A percentile compares a stretch with the other conserved stretches of the same genome.
These are phyloP conservation scores for Trichoderma gracile DNA, from an alignment of 2,329 filamentous ascomycete species.

Conservation along the genomic window DNA sequence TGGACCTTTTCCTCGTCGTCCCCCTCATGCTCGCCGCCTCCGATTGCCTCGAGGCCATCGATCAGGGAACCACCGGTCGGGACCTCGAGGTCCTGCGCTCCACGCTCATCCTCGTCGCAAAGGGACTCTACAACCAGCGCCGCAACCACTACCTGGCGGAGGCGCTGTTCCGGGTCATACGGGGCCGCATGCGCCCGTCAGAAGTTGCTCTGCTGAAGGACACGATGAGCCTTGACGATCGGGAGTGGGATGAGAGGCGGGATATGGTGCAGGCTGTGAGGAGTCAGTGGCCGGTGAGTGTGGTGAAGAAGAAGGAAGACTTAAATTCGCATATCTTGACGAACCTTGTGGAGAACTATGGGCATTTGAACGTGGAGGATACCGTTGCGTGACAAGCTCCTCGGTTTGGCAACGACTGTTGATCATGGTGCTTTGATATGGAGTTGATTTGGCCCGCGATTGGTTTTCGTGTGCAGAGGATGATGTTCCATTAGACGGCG, in stretches of 20 bases:
- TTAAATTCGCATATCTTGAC: slow-evolving; percentile 29
- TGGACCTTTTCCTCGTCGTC: slow-evolving; percentile 32
- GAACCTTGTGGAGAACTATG: slow-evolving; percentile 8
- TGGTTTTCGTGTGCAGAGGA: too few species aligned
- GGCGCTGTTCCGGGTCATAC: slow-evolving; percentile 38
- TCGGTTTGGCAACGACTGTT: too few species aligned
- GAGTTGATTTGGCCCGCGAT: background rate
- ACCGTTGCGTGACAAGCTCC: too few species aligned
- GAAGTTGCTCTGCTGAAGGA: background rate
- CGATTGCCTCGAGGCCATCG: slow-evolving; percentile 14
- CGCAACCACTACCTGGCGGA: slow-evolving; percentile 40
- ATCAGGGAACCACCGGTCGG: background rate
- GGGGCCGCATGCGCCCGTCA: slow-evolving; percentile 36
- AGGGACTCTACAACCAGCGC: slow-evolving; percentile 39
- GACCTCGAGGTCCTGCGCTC: slow-evolving; percentile 2
- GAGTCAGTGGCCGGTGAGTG: slow-evolving; percentile 38
- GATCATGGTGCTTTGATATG: too few species aligned
- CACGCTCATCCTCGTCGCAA: slow-evolving; percentile 35
- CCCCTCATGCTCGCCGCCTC: slow-evolving; percentile 34
- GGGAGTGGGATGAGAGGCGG: slow-evolving; percentile 28
- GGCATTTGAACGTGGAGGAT: background rate
- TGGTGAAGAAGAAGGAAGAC: slow-evolving; percentile 36
- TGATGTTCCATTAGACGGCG: too few species aligned
- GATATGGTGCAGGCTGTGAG: slow-evolving; percentile 32
- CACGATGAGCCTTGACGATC: slow-evolving; percentile 28